Evolutionary conservation across 768 basidiomycete species (phyloP).

Genomic region (Hypholoma sublateritium): DNA sequence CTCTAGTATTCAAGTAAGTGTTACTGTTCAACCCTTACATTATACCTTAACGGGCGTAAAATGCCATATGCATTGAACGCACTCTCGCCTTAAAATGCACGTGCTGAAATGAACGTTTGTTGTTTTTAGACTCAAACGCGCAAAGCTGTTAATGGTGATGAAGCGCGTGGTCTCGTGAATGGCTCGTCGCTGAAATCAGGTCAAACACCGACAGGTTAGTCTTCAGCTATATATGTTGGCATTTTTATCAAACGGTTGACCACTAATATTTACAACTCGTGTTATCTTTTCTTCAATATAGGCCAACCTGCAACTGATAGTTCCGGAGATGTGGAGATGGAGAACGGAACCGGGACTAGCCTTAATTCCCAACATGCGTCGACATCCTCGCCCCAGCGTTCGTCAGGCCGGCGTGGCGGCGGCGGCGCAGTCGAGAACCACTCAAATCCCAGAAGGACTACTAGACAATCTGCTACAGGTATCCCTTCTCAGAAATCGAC

Average conservation of each 20-base stretch:
- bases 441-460: not conserved
- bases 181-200: not conserved
- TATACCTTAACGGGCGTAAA: not conserved
- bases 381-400: not conserved
- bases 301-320: too few relatives aligned
- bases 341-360: not conserved
- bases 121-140: not conserved
- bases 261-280: not conserved
- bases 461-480: not conserved
- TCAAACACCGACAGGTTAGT: not conserved
- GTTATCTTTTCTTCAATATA: too few relatives aligned
- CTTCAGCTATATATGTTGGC: not conserved
- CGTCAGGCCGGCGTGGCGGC: too few relatives aligned
- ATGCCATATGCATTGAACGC: too few relatives aligned
- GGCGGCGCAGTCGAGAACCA: not conserved
- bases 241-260: too few relatives aligned
- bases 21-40: not conserved
- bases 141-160: not conserved
- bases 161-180: not conserved
- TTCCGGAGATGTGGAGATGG: constrained; percentile 1
- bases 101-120: not conserved
- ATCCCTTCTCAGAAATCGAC: not conserved
- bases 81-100: not conserved
- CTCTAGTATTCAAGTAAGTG: not conserved
- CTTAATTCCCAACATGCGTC: not conserved